phyloP scores from a whole-genome alignment of 1,284 basidiomycete species.

The Tilletia setariae region DNA sequence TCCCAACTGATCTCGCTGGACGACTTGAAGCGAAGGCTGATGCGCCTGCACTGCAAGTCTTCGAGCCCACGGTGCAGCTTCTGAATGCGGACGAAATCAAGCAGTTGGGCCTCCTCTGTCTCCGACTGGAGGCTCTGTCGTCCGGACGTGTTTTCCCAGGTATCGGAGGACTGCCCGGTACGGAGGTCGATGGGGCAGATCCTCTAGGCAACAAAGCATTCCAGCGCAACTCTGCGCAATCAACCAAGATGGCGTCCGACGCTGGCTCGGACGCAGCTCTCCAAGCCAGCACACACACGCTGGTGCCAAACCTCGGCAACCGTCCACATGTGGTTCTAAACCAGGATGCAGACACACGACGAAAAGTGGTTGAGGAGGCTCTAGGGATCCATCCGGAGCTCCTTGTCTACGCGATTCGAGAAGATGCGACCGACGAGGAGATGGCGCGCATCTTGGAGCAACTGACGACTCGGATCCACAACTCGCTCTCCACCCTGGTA shows the following conservation, averaged over 20 bases:
- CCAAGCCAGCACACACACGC: constrained; percentile 9
- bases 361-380: constrained; percentile 40
- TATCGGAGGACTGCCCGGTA: constrained; percentile 10
- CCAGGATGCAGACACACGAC: constrained; percentile 30
- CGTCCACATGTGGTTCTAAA: not conserved
- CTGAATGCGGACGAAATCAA: constrained; percentile 72
- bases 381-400: constrained; percentile 43
- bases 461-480: constrained; percentile 48
- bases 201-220: not conserved
- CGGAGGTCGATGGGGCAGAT: not conserved
- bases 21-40: constrained; percentile 67
- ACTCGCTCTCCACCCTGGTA: constrained; percentile 34
- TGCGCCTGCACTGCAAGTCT: constrained; percentile 50
- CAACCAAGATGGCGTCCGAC: not conserved
- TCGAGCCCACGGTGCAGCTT: constrained; percentile 61
- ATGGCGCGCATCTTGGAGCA: constrained; percentile 43
- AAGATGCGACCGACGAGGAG: constrained; percentile 52
- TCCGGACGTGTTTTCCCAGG: constrained; percentile 62
- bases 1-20: constrained; percentile 72
- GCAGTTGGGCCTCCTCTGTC: constrained; percentile 70
- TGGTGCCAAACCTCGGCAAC: not conserved
- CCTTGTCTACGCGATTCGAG: constrained; percentile 43
- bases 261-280: not conserved
- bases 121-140: constrained; percentile 79
- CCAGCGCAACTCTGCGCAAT: not conserved